Percentiles rank a stretch among this genome's conserved stretches.
Conservation (phyloP, 108 stramenopile genomes). For the Heterococcus sp. region DNA sequence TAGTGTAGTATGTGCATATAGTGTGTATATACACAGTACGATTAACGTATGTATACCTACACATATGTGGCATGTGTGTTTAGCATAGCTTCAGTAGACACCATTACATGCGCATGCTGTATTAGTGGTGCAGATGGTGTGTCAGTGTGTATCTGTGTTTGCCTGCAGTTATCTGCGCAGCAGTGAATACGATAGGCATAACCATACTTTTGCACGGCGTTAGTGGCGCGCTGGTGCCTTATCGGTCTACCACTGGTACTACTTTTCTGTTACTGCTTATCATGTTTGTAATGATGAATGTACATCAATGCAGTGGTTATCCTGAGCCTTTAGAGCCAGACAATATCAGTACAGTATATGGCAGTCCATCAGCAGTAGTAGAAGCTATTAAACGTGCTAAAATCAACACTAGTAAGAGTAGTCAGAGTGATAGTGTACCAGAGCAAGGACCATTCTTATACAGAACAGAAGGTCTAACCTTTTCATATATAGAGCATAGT, state of each 20-base stretch:
- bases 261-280: not conserved
- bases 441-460: conserved; percentile 16
- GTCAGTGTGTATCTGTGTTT: not conserved
- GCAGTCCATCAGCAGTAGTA: conserved; percentile 1
- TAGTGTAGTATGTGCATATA: too few species aligned
- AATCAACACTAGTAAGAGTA: not conserved
- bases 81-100: too few species aligned
- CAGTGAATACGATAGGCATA: not conserved
- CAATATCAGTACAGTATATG: conserved; percentile 13
- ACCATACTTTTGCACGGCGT: not conserved
- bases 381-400: conserved; percentile 9
- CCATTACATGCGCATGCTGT: too few species aligned
- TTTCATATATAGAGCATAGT: conserved; percentile 20
- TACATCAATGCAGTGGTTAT: conserved; percentile 11
- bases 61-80: too few species aligned
- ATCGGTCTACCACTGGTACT: not conserved
- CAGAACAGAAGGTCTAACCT: conserved; percentile 17
- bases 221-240: not conserved
- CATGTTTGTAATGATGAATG: not conserved
- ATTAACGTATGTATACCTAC: too few species aligned
- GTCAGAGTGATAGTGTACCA: not conserved
- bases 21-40: too few species aligned
- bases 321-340: conserved; percentile 17
- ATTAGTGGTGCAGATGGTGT: too few species aligned
- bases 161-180: not conserved